Base-by-base conservation (phyloP, 306 rosid genomes). In the Corylus avellana region DNA sequence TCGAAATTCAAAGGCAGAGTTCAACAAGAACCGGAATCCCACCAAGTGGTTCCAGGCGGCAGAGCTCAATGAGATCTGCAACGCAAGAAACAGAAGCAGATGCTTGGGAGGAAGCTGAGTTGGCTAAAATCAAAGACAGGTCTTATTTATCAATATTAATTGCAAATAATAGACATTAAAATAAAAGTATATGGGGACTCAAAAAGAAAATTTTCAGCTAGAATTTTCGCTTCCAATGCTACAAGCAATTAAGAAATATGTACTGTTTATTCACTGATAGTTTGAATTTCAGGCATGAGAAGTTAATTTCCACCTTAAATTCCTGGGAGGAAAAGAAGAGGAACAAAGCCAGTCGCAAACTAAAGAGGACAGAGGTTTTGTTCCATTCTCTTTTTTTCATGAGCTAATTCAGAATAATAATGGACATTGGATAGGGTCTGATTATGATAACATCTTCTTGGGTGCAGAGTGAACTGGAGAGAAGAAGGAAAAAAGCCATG, bases 311-410 rank as follows among this genome's bases (percentile, higher is more conserved):
- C 77, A 77, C 56, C 11, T 90, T 93, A 77, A 78, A 57, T 74
- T 77, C 88, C 47, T 93, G 99, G 99, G 97, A 90, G 86, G 75
- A 44, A 64, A 86, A 90, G 82, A 90, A 87, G 89, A 86, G 22
- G 84, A 73, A 0, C 17, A 88, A 85, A 73, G 90, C 91, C 74
- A 89, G 54, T 80, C 71, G 49, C 44, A 75, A 58, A 76, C 83
- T 82, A 35, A 51, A 77, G 13, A 76, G 16, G 56, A 76, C 68
- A 44, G 84, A 96, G 99, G 99, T 96, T 76, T 51, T 17, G 54
- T 53, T 70, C 58, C 11, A 29, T 12, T 13, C 37, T 70, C 16
- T 78, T 77, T 82, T 78, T 77, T 82, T 55, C 75, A 55, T 59
- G 75, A 37, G 50, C 32, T 70, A 32, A 56, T 73, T 73, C 27